These are phyloP conservation scores for Grosmannia clavigera DNA, from an alignment of 2,329 filamentous ascomycete genomes.

Conservation along the genomic window DNA sequence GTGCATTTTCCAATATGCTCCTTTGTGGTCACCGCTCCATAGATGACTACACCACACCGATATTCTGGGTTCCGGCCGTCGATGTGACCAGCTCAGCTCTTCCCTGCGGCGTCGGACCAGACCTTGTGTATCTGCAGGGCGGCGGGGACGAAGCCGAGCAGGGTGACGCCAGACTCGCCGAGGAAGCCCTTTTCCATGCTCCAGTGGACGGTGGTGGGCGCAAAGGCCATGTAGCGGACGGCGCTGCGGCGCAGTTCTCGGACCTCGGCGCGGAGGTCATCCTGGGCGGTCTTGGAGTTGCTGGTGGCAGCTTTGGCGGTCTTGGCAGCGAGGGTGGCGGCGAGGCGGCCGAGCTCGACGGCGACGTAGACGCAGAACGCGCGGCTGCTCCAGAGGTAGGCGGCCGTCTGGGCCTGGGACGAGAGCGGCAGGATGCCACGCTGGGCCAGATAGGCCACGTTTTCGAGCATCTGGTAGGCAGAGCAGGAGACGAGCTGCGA, in stretches of 20 bases:
- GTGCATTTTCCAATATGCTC: too few relatives aligned
- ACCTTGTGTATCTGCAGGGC: conserved; percentile 31
- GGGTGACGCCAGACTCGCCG: conserved; percentile 27
- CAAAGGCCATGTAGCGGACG: conserved; percentile 60
- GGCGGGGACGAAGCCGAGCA: conserved; percentile 32
- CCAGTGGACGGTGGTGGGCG: conserved; percentile 77
- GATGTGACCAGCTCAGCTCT: background rate
- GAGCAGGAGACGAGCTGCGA: conserved; percentile 57
- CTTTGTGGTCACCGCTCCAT: background rate
- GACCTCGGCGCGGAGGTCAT: conserved; percentile 32
- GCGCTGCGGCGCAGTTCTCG: conserved; percentile 52
- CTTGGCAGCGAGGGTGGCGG: conserved; percentile 29
- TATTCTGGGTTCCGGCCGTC: too few relatives aligned
- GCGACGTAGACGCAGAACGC: conserved; percentile 72
- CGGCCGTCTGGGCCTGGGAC: conserved; percentile 43
- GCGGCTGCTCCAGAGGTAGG: conserved; percentile 61
- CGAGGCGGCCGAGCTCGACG: conserved; percentile 59
- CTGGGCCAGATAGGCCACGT: conserved; percentile 61
- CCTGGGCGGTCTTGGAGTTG: background rate
- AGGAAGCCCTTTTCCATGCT: conserved; percentile 51
- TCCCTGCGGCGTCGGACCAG: conserved; percentile 27
- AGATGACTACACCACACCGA: too few relatives aligned
- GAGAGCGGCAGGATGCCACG: conserved; percentile 57
- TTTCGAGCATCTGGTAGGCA: conserved; percentile 70
- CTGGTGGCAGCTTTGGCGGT: conserved; percentile 7